A percentile compares a stretch with the other conserved stretches of the same genome.
Conservation (phyloP, 2,329 filamentous ascomycete species). For the Xylariomycetidae sp. region DNA sequence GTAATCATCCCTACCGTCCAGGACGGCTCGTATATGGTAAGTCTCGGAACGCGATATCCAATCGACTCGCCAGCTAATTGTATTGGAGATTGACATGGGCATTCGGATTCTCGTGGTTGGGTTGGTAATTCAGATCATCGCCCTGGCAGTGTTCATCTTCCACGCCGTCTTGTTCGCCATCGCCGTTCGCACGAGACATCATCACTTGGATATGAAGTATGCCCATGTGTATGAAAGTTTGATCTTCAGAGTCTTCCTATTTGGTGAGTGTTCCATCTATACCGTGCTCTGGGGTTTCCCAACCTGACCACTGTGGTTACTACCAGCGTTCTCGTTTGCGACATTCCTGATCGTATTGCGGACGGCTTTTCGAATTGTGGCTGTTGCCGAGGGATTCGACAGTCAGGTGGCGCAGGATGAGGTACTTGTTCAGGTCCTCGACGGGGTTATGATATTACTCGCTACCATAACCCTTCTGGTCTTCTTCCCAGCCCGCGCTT, state of each 20-base stretch:
- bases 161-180: slow-evolving; percentile 37
- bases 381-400: slow-evolving; percentile 17
- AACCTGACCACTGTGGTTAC: background rate
- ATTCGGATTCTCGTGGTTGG: slow-evolving; percentile 38
- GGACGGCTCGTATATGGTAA: slow-evolving; percentile 30
- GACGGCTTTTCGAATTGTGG: slow-evolving; percentile 22
- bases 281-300: background rate
- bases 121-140: slow-evolving; percentile 37
- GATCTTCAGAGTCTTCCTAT: slow-evolving; percentile 39
- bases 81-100: slow-evolving; percentile 22
- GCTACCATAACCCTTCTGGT: slow-evolving; percentile 15
- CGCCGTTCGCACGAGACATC: slow-evolving; percentile 31
- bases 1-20: slow-evolving; percentile 34
- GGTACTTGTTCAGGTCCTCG: slow-evolving; percentile 21
- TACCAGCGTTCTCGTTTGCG: slow-evolving; percentile 16
- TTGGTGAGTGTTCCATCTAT: slow-evolving; percentile 32
- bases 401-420: slow-evolving; percentile 21
- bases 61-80: slow-evolving; percentile 7
- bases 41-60: slow-evolving; percentile 11
- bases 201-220: slow-evolving; percentile 34
- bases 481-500: slow-evolving; percentile 22
- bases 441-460: slow-evolving; percentile 21
- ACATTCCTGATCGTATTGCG: slow-evolving; percentile 18
- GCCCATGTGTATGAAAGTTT: slow-evolving; percentile 36
- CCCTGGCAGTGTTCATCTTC: slow-evolving; percentile 34